phyloP scores from a whole-genome alignment of 768 basidiomycete species.

The Boletus subcaerulescens region DNA sequence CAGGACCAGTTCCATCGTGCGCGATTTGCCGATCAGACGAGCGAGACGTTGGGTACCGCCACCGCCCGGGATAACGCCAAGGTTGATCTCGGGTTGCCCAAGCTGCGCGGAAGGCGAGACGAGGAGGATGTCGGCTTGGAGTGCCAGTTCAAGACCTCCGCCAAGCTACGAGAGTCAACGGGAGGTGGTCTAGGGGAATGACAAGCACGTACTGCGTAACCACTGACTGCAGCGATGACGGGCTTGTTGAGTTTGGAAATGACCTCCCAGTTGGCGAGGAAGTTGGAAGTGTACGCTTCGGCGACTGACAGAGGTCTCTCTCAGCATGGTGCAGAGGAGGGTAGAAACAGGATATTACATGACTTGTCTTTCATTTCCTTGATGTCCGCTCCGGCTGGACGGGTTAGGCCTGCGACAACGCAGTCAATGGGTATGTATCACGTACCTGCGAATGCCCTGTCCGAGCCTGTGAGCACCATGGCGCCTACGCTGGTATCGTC shows the following conservation, averaged over 20 bases:
- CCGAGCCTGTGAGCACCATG: conserved; percentile 89
- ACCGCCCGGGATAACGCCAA: conserved; percentile 92
- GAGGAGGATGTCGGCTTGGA: conserved; percentile 95
- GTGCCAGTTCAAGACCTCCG: conserved; percentile 93
- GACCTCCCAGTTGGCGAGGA: conserved; percentile 80
- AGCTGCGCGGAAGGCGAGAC: conserved; percentile 89
- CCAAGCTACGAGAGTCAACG: conserved; percentile 64
- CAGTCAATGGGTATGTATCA: background rate
- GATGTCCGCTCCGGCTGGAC: conserved; percentile 91
- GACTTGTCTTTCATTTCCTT: conserved; percentile 99
- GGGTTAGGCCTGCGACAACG: background rate
- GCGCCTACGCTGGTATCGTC: conserved; percentile 71
- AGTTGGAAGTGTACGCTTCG: conserved; percentile 85
- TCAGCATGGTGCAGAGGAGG: background rate
- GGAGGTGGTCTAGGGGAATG: background rate
- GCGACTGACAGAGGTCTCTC: conserved; percentile 46
- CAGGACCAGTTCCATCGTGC: conserved; percentile 91
- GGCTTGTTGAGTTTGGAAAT: conserved; percentile 81
- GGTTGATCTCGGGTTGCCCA: conserved; percentile 94
- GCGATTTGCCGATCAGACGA: conserved; percentile 83
- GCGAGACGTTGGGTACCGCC: conserved; percentile 93
- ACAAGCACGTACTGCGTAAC: conserved; percentile 70
- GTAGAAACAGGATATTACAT: conserved; percentile 48
- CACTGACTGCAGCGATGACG: conserved; percentile 93
- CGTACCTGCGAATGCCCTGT: conserved; percentile 90